Conservation (phyloP, 331 rosid genomes). For the Arachis monticola region DNA sequence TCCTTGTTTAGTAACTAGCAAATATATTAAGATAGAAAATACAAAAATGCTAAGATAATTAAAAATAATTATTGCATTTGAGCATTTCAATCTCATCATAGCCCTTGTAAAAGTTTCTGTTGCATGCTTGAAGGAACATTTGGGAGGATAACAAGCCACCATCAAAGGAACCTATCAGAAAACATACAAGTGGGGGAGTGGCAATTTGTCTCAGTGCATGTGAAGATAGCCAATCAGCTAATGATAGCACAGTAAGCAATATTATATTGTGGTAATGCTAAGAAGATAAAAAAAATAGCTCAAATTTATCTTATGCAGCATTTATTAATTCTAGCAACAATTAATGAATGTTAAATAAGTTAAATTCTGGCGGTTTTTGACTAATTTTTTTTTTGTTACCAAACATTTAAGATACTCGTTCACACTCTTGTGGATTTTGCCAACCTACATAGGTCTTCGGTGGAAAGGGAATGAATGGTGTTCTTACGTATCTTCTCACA, state of each 20-base stretch:
- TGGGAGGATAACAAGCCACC: slow-evolving; percentile 75
- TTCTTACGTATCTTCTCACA: slow-evolving; percentile 62
- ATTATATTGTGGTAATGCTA: background rate
- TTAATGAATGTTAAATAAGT: too few relatives aligned
- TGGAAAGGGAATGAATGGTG: slow-evolving; percentile 66
- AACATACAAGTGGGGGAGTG: slow-evolving; percentile 72
- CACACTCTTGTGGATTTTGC: background rate
- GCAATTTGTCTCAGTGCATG: slow-evolving; percentile 81
- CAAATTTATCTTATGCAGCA: too few relatives aligned
- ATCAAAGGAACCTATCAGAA: slow-evolving; percentile 50
- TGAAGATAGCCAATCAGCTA: slow-evolving; percentile 66
- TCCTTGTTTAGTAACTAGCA: too few relatives aligned
- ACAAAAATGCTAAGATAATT: too few relatives aligned
- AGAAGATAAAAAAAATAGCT: background rate
- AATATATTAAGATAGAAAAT: too few relatives aligned
- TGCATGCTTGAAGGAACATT: slow-evolving; percentile 30
- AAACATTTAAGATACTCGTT: background rate
- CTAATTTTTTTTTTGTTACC: too few relatives aligned
- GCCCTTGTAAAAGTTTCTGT: background rate
- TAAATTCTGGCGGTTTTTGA: too few relatives aligned
- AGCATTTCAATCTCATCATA: background rate
- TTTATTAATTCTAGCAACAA: too few relatives aligned
- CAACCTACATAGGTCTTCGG: slow-evolving; percentile 53
- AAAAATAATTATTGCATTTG: background rate
- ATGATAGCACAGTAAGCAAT: slow-evolving; percentile 68